Evolutionary conservation across 2,329 filamentous ascomycete genomes (phyloP), one percentile per base, ranked within the genome.

Genomic region (Teratosphaeria epicoccoides): DNA sequence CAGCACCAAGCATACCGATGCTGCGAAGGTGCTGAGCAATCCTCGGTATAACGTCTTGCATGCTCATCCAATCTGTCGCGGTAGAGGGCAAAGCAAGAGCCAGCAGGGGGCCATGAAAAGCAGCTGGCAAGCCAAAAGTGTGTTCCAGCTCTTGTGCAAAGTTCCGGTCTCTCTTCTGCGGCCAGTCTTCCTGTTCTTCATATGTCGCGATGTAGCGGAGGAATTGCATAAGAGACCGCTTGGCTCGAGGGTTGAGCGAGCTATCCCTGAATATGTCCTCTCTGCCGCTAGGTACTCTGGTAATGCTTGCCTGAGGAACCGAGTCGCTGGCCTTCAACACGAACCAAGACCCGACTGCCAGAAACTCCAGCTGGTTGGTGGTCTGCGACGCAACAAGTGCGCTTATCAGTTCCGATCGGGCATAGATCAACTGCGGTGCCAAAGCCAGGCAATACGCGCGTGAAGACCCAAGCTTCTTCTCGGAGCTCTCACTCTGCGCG

Each of bases 321-420:
- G 5, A 20, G 17, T 33, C 52, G 12, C 49, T 37, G 3, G 47
- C 24, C 63, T 53, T 73, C 64, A 83, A 84, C 51, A 96, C 81
- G 78, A 86, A 96, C 81, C 91, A 97, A 52, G 87, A 91, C 24
- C 91, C 91, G 24, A 97, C 87, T 24, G 91, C 88, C 55, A 93
- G 80, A 61, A 97, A 97, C 66, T 97, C 91, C 46, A 98, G 79
- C 71, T 96, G 90, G 22, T 84, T 81, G 64, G 91, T 91, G 11
- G 89, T 85, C 60, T 84, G 85, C 6, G 91, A 95, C 2, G 89
- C 88, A n/a, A 97, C 87, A 14, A 97, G 80, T 61, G 83, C 79
- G 7, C 82, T 80, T 4, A 97, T 74, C 28, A 97, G 77, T 58
- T 80, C 76, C 2, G 90, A 95, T 50, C 84, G 84, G 9, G 87